Evolutionary conservation across 2,329 filamentous ascomycete species (phyloP).

Genomic region (Bipolaris oryzae): DNA sequence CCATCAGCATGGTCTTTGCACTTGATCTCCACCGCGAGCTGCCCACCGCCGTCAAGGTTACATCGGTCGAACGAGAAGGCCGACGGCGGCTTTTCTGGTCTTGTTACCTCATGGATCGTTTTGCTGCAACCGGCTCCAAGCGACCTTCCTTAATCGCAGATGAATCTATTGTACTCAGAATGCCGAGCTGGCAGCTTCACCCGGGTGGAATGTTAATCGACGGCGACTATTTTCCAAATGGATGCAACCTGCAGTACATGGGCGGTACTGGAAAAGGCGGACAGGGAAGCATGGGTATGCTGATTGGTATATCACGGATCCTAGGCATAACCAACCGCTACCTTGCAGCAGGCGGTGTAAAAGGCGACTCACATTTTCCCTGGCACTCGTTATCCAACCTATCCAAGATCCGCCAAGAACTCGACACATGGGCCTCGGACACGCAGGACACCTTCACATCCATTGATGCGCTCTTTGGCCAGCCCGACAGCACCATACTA

Average conservation of each 20-base stretch:
- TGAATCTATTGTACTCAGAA: slow-evolving; percentile 73
- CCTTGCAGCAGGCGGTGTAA: slow-evolving; percentile 81
- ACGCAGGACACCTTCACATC: slow-evolving; percentile 80
- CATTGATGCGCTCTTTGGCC: slow-evolving; percentile 75
- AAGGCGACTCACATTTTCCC: slow-evolving; percentile 87
- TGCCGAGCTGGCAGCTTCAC: slow-evolving; percentile 75
- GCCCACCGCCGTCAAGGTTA: slow-evolving; percentile 65
- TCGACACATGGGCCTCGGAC: slow-evolving; percentile 84
- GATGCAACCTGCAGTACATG: slow-evolving; percentile 76
- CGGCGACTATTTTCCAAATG: slow-evolving; percentile 80
- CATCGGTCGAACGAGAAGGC: slow-evolving; percentile 74
- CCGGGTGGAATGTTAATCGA: slow-evolving; percentile 68
- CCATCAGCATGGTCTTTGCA: slow-evolving; percentile 81
- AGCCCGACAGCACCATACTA: slow-evolving; percentile 76
- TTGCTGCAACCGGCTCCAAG: slow-evolving; percentile 79
- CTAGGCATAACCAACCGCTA: slow-evolving; percentile 84
- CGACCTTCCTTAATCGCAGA: slow-evolving; percentile 81
- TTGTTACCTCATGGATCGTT: slow-evolving; percentile 86
- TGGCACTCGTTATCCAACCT: slow-evolving; percentile 87
- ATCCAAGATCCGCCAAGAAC: slow-evolving; percentile 82
- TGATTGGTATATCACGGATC: slow-evolving; percentile 84
- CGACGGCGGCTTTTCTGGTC: slow-evolving; percentile 85
- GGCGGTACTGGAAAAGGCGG: slow-evolving; percentile 71
- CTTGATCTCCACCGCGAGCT: slow-evolving; percentile 81
- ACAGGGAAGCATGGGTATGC: slow-evolving; percentile 77